These are phyloP conservation scores for Epichloe sp. DNA, from an alignment of 2,329 filamentous ascomycete species.

Conservation along the genomic window DNA sequence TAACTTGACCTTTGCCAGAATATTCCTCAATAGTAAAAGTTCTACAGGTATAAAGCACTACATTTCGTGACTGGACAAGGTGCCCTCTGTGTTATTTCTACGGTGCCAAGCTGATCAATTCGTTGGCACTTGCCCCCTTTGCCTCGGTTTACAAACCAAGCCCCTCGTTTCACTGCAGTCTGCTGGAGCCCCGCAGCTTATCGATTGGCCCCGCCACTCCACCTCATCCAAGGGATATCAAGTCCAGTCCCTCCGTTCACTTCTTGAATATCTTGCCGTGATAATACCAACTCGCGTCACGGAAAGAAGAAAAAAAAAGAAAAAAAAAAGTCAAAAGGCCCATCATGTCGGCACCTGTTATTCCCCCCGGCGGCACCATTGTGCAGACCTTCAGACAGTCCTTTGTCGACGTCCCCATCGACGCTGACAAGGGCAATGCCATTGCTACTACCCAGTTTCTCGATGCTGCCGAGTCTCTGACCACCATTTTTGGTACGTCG, in stretches of 20 bases:
- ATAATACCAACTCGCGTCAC: not conserved
- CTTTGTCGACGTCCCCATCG: slow-evolving; percentile 71
- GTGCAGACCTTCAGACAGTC: slow-evolving; percentile 75
- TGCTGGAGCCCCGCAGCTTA: not conserved
- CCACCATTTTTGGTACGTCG: slow-evolving; percentile 64
- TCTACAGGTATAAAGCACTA: too few species aligned
- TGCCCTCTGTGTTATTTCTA: too few species aligned
- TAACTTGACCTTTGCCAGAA: too few species aligned
- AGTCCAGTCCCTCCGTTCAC: not conserved
- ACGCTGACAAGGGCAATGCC: slow-evolving; percentile 59
- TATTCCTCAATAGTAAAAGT: too few species aligned
- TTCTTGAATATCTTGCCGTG: not conserved
- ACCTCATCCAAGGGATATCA: not conserved
- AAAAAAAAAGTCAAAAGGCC: not conserved
- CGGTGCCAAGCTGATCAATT: too few species aligned
- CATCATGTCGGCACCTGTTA: slow-evolving; percentile 38
- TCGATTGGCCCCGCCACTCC: not conserved
- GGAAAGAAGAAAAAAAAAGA: not conserved
- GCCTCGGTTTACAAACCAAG: too few species aligned
- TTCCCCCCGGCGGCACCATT: slow-evolving; percentile 66
- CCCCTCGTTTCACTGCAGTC: not conserved
- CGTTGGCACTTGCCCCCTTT: too few species aligned
- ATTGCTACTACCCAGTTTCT: slow-evolving; percentile 80
- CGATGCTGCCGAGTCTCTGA: slow-evolving; percentile 76
- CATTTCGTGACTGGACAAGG: too few species aligned